A percentile compares a stretch with the other conserved stretches of the same genome.
These are phyloP conservation scores for Biscogniauxia sp. DNA, from an alignment of 2,329 filamentous ascomycete species.

Conservation along the genomic window DNA sequence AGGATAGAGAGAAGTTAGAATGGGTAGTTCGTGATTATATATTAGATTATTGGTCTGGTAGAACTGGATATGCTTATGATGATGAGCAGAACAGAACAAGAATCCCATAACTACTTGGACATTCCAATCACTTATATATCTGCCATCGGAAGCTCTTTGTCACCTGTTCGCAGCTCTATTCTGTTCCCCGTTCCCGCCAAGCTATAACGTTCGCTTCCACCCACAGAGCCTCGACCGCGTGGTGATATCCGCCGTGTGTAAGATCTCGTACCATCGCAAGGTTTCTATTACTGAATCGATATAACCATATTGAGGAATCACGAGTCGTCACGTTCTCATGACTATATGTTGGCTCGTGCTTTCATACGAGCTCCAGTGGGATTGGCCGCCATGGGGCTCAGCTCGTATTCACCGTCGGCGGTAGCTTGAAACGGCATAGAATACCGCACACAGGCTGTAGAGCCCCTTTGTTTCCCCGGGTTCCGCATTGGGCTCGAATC, in stretches of 20 bases:
- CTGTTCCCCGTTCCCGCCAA: background rate
- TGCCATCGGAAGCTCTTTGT: background rate
- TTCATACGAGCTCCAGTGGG: background rate
- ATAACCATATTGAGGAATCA: background rate
- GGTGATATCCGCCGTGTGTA: background rate
- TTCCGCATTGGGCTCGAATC: background rate
- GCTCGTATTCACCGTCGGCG: background rate
- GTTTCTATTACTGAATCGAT: background rate
- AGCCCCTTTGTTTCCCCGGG: background rate
- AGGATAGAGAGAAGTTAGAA: conserved; percentile 1
- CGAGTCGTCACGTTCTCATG: background rate
- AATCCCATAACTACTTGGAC: background rate
- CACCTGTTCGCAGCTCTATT: background rate
- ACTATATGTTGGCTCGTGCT: background rate
- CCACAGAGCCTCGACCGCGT: background rate
- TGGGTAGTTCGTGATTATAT: conserved; percentile 1
- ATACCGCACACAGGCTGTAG: background rate
- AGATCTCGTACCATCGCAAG: background rate
- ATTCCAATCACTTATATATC: background rate
- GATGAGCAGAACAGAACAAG: background rate
- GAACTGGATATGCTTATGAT: conserved; percentile 3
- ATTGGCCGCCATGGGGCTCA: background rate
- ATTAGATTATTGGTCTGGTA: conserved; percentile 7
- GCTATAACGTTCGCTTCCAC: background rate
- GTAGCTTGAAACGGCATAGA: background rate